phyloP scores from a whole-genome alignment of 495 filamentous ascomycete genomes.

The Penicillium odoratum region DNA sequence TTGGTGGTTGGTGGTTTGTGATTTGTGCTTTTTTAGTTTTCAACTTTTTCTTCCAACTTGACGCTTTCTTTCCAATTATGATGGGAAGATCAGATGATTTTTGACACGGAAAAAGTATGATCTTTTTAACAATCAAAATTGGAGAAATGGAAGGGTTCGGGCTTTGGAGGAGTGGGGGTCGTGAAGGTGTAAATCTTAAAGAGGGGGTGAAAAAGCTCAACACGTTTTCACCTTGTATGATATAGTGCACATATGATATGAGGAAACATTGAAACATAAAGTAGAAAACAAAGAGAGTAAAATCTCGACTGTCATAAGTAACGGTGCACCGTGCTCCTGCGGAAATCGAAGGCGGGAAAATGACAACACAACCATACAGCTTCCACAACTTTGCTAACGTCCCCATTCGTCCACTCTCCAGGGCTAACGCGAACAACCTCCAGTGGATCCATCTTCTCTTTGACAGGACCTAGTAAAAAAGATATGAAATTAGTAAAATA shows the following conservation, averaged over 20 bases:
- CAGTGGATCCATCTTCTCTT: too few relatives aligned
- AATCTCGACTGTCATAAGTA: background rate
- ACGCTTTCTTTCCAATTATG: background rate
- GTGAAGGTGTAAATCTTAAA: background rate
- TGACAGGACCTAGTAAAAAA: too few relatives aligned
- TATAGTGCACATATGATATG: too few relatives aligned
- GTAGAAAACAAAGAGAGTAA: background rate
- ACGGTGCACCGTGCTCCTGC: constrained; percentile 4
- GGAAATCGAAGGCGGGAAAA: background rate
- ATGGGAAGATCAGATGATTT: background rate
- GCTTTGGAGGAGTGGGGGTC: background rate
- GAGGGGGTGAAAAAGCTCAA: background rate
- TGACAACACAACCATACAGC: constrained; percentile 12
- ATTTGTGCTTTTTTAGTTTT: background rate
- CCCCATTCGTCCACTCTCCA: too few relatives aligned
- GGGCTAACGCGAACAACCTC: background rate
- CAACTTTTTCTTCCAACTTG: background rate
- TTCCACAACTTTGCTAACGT: background rate
- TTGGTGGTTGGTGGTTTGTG: background rate
- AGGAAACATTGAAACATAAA: background rate
- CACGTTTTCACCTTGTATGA: background rate
- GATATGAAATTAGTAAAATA: too few relatives aligned
- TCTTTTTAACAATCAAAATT: too few relatives aligned
- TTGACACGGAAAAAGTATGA: background rate
- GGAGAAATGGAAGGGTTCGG: background rate